A percentile compares a stretch with the other conserved stretches of the same genome.
Evolutionary conservation across 169 alveolate genomes (phyloP).

Genomic region (Blepharisma undulans): DNA sequence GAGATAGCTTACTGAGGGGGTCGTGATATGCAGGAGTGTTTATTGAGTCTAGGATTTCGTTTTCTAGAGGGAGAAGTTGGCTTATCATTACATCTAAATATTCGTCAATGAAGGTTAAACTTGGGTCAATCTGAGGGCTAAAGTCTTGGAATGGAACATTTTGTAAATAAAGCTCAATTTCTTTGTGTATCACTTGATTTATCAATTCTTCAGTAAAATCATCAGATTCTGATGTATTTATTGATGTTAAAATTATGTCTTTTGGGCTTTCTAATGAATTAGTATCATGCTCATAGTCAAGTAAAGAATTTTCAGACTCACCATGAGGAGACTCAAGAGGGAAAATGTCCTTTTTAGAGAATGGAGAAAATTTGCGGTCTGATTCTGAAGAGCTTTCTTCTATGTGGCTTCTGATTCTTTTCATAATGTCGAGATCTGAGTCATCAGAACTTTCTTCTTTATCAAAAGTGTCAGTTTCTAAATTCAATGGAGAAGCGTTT

Average conservation of each 20-base stretch:
- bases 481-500: background rate
- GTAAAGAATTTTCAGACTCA: background rate
- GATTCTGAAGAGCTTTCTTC: background rate
- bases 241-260: too few species aligned
- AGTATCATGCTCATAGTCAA: too few species aligned
- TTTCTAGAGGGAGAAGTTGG: background rate
- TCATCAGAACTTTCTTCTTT: background rate
- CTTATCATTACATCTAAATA: constrained; percentile 12
- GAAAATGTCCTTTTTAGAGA: background rate
- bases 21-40: constrained; percentile 20
- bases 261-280: too few species aligned
- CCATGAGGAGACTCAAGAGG: background rate
- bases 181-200: background rate
- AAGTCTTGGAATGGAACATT: background rate
- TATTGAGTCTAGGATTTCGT: background rate
- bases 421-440: background rate
- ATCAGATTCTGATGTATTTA: background rate
- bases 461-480: background rate
- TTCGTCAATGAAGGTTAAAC: background rate
- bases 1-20: constrained; percentile 1
- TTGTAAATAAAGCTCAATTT: background rate
- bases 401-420: background rate
- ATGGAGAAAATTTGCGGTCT: background rate
- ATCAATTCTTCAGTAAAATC: background rate
- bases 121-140: background rate